Evolutionary conservation across 2,329 filamentous ascomycete species (phyloP).

Genomic region (Colletotrichum sp.): DNA sequence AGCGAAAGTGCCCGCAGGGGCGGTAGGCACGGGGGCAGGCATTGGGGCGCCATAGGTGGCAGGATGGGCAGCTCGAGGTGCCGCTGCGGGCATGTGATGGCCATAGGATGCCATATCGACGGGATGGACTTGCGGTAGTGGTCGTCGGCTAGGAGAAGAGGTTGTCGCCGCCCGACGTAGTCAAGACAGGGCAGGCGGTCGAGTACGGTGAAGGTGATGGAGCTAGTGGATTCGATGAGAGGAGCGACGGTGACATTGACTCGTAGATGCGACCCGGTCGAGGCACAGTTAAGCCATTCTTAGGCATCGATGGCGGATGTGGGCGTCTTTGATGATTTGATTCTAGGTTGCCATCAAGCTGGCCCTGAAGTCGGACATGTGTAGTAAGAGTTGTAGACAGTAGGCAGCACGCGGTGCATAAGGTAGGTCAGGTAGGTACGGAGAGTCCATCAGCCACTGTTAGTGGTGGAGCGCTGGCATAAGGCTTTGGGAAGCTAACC

Average conservation of each 20-base stretch:
- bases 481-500: constrained; percentile 5
- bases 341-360: constrained; percentile 17
- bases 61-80: constrained; percentile 34
- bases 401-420: background rate
- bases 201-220: background rate
- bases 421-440: constrained; percentile 2
- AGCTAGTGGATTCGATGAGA: background rate
- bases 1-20: constrained; percentile 84
- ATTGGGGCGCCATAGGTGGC: constrained; percentile 49
- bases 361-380: constrained; percentile 9
- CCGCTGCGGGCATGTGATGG: constrained; percentile 18
- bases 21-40: constrained; percentile 41
- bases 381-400: background rate
- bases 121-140: background rate
- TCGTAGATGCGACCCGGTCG: constrained; percentile 12
- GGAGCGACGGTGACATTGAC: constrained; percentile 9
- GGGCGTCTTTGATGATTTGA: constrained; percentile 10
- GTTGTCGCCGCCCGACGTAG: background rate
- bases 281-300: constrained; percentile 17
- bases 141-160: background rate
- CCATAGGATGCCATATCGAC: constrained; percentile 19
- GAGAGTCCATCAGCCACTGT: constrained; percentile 13
- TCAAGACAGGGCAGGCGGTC: background rate
- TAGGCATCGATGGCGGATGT: constrained; percentile 6
- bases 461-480: constrained; percentile 22